phyloP scores from a whole-genome alignment of 176 grass and related monocot genomes.

The Chrysopogon serrulatus region DNA sequence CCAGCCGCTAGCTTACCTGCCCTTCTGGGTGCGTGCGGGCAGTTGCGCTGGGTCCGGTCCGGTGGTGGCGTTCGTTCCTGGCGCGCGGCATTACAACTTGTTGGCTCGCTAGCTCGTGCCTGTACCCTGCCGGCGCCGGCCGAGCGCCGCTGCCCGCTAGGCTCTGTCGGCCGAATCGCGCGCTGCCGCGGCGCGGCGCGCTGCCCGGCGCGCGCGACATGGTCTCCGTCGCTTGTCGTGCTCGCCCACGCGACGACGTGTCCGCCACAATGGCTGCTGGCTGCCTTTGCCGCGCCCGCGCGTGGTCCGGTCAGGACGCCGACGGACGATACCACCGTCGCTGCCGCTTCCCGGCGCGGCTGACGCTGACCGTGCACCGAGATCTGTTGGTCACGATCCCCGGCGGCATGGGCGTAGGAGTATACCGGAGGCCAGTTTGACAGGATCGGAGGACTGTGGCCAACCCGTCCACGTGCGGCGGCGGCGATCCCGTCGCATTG shows the following conservation, averaged over 20 bases:
- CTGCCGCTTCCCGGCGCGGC: not conserved
- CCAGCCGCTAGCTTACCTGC: too few species aligned
- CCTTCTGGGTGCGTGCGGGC: too few species aligned
- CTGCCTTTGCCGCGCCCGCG: not conserved
- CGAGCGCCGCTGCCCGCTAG: not conserved
- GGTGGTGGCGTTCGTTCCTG: too few species aligned
- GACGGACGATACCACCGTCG: too few species aligned
- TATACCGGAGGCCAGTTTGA: not conserved
- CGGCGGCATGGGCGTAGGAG: not conserved
- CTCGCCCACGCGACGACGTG: not conserved
- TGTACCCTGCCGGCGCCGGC: not conserved
- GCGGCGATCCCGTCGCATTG: not conserved
- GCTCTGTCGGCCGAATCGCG: not conserved
- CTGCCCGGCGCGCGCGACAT: not conserved
- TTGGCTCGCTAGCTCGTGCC: too few species aligned
- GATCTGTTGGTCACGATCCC: not conserved
- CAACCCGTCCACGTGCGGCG: conserved; percentile 9
- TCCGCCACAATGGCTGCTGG: not conserved
- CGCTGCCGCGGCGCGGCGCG: not conserved
- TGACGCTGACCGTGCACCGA: not conserved
- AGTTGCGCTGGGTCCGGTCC: not conserved
- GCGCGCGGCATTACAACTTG: too few species aligned
- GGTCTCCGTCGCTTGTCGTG: not conserved
- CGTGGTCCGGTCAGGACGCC: too few species aligned
- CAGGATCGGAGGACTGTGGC: too few species aligned